phyloP scores from a whole-genome alignment of 1,139 yeast genomes.

The Candida sanyaensis region DNA sequence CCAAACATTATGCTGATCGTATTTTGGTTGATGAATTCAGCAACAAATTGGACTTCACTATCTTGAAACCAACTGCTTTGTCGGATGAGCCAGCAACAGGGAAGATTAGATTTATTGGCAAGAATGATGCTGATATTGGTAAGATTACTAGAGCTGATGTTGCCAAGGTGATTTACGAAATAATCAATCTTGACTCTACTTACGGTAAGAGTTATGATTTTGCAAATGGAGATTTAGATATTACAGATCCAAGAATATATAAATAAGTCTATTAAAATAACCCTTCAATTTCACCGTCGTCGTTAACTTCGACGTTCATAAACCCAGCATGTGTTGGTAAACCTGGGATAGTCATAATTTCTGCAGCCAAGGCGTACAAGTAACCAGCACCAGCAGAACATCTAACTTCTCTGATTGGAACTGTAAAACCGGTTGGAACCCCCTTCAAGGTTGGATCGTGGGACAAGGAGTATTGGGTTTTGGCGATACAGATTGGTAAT shows the following conservation, averaged over 20 bases:
- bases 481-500: constrained; percentile 95
- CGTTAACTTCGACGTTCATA: constrained; percentile 94
- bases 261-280: constrained; percentile 56
- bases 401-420: constrained; percentile 93
- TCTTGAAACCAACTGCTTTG: constrained; percentile 51
- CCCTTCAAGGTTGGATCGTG: constrained; percentile 94
- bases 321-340: constrained; percentile 95
- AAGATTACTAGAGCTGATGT: constrained; percentile 31
- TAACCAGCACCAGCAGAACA: constrained; percentile 97
- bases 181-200: constrained; percentile 23
- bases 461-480: constrained; percentile 94
- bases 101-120: constrained; percentile 23
- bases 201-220: constrained; percentile 30
- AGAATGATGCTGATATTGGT: constrained; percentile 17
- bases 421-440: constrained; percentile 90
- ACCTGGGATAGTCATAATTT: constrained; percentile 97
- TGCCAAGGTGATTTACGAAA: constrained; percentile 25
- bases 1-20: constrained; percentile 60
- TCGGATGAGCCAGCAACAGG: constrained; percentile 43
- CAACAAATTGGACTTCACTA: constrained; percentile 48
- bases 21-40: constrained; percentile 37
- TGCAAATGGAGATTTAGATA: constrained; percentile 20
- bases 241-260: constrained; percentile 9
- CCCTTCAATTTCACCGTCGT: constrained; percentile 93
- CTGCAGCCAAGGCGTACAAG: constrained; percentile 94